These are phyloP conservation scores for Triticum monococcum DNA, from an alignment of 176 grass and related monocot genomes.

Conservation along the genomic window DNA sequence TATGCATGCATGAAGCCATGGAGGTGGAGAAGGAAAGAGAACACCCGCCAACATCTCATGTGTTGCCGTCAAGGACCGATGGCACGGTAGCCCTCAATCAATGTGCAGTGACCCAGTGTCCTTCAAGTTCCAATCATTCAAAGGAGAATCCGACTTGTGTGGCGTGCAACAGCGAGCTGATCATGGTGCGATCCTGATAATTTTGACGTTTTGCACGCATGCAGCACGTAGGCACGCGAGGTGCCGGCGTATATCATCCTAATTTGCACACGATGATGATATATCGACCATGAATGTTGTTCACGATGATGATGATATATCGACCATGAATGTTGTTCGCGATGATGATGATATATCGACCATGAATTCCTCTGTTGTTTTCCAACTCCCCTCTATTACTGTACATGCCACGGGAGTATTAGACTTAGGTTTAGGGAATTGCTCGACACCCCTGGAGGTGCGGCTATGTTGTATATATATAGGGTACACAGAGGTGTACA, in stretches of 20 bases:
- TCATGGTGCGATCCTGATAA: conserved; percentile 1
- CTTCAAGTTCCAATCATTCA: neutral
- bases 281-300: neutral
- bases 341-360: no score
- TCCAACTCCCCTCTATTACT: neutral
- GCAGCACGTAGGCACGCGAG: neutral
- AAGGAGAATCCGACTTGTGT: conserved; percentile 8
- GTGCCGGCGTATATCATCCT: neutral
- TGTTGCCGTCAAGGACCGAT: conserved; percentile 5
- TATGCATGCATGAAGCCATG: neutral
- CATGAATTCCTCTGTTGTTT: neutral
- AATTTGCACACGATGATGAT: neutral
- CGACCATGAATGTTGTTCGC: neutral
- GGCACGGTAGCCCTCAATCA: neutral
- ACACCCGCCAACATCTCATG: conserved; percentile 16
- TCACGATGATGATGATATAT: neutral
- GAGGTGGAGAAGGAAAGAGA: neutral
- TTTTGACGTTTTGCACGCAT: neutral
- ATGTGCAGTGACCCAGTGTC: neutral
- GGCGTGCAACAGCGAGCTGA: neutral
- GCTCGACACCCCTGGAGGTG: no score
- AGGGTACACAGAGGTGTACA: no score
- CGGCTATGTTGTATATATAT: no score
- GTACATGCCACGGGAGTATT: neutral
- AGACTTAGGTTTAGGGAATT: no score